Percentiles rank a stretch among this genome's conserved stretches.
These are phyloP conservation scores for Linnemannia schmuckeri DNA, from an alignment of 192 early-diverging fungal species.

Conservation along the genomic window DNA sequence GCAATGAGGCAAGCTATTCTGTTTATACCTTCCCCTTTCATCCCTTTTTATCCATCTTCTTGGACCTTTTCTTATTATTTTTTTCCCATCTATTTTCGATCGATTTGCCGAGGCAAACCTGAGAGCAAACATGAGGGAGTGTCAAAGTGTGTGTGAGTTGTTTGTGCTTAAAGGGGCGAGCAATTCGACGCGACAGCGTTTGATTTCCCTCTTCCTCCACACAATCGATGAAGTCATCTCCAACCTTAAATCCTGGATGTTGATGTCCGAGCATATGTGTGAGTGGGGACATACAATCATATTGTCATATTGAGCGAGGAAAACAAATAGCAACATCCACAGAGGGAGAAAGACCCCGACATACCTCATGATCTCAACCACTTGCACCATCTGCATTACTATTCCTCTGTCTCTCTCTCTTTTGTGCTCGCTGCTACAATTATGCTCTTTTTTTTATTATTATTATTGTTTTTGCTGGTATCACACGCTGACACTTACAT, in stretches of 20 bases:
- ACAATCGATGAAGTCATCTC: slow-evolving; percentile 1
- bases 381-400: background rate
- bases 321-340: background rate
- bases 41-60: background rate
- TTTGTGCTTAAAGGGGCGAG: background rate
- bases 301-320: too few relatives aligned
- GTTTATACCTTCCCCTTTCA: background rate
- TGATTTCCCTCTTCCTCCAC: background rate
- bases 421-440: background rate
- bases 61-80: background rate
- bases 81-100: background rate
- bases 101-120: background rate
- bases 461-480: background rate
- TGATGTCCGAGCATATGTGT: background rate
- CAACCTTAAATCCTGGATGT: slow-evolving; percentile 1
- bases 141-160: background rate
- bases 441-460: background rate
- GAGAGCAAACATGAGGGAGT: too few relatives aligned
- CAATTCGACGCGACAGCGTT: slow-evolving; percentile 3
- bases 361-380: slow-evolving; percentile 3
- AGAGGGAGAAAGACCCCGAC: background rate
- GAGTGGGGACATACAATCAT: too few relatives aligned
- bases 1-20: background rate
- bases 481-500: background rate
- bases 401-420: background rate